These are phyloP conservation scores for Metschnikowia noctiluminum DNA, from an alignment of 805 yeast genomes.

Conservation along the genomic window DNA sequence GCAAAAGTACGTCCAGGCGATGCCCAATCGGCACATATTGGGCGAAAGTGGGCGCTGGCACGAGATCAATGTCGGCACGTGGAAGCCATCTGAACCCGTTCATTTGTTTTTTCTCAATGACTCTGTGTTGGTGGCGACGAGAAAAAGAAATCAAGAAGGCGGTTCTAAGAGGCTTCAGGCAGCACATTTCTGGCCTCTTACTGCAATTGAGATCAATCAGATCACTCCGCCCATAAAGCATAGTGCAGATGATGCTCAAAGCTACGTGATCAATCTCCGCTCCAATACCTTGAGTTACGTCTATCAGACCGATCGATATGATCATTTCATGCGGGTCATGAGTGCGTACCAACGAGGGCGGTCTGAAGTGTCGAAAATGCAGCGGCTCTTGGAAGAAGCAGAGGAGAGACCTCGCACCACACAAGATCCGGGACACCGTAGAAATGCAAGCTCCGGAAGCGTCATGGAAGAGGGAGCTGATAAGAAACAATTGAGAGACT, in stretches of 20 bases:
- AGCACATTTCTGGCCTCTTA: conserved; percentile 74
- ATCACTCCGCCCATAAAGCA: conserved; percentile 25
- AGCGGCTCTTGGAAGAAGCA: conserved; percentile 23
- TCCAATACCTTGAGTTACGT: conserved; percentile 49
- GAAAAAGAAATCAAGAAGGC: conserved; percentile 36
- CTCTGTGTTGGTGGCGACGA: conserved; percentile 67
- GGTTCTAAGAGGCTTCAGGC: conserved; percentile 51
- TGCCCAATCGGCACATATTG: conserved; percentile 77
- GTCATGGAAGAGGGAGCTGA: conserved; percentile 29
- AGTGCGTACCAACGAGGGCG: conserved; percentile 59
- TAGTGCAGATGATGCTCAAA: conserved; percentile 22
- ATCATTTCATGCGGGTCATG: conserved; percentile 53
- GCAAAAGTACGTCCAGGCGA: conserved; percentile 67
- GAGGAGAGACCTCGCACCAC: conserved; percentile 5
- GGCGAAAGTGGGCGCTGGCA: conserved; percentile 82
- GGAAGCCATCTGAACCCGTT: conserved; percentile 73
- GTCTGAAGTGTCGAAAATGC: conserved; percentile 42
- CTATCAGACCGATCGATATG: conserved; percentile 58
- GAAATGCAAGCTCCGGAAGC: conserved; percentile 10
- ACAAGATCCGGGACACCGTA: conserved; percentile 10
- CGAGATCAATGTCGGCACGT: conserved; percentile 80
- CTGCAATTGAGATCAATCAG: conserved; percentile 51
- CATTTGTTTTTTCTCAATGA: conserved; percentile 80
- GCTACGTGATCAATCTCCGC: conserved; percentile 44
- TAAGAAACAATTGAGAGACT: conserved; percentile 37